These are phyloP conservation scores for Kurtzmaniella fragi DNA, from an alignment of 805 yeast species.

Conservation along the genomic window DNA sequence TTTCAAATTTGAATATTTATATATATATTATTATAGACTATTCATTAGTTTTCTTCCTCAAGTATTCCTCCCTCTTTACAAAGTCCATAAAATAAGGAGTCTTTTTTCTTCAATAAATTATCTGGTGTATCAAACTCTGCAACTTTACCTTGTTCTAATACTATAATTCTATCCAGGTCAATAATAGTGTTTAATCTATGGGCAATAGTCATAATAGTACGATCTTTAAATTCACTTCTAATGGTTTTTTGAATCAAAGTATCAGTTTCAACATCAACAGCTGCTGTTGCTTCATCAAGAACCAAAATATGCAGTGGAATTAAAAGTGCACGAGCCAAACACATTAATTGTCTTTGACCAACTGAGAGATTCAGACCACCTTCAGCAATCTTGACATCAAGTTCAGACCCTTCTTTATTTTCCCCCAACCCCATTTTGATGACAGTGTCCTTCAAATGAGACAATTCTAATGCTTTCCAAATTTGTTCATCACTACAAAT, in stretches of 20 bases:
- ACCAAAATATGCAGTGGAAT: constrained; percentile 57
- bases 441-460: constrained; percentile 39
- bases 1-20: no score
- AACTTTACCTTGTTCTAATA: constrained; percentile 68
- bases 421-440: constrained; percentile 28
- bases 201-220: constrained; percentile 81
- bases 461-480: constrained; percentile 39
- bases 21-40: no score
- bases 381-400: constrained; percentile 37
- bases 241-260: constrained; percentile 73
- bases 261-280: constrained; percentile 84
- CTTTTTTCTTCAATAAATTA: constrained; percentile 57
- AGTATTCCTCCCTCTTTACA: constrained; percentile 77
- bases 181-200: constrained; percentile 79
- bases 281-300: constrained; percentile 85
- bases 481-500: constrained; percentile 32
- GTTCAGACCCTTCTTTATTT: constrained; percentile 16
- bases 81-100: constrained; percentile 71
- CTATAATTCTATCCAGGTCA: constrained; percentile 75
- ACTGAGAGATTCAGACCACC: constrained; percentile 48
- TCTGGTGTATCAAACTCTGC: constrained; percentile 74
- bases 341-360: constrained; percentile 57
- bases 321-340: constrained; percentile 73
- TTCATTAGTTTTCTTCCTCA: constrained; percentile 23
- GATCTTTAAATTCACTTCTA: constrained; percentile 64